These are phyloP conservation scores for Ottelia alismoides DNA, from an alignment of 106 monocot genomes.

Conservation along the genomic window DNA sequence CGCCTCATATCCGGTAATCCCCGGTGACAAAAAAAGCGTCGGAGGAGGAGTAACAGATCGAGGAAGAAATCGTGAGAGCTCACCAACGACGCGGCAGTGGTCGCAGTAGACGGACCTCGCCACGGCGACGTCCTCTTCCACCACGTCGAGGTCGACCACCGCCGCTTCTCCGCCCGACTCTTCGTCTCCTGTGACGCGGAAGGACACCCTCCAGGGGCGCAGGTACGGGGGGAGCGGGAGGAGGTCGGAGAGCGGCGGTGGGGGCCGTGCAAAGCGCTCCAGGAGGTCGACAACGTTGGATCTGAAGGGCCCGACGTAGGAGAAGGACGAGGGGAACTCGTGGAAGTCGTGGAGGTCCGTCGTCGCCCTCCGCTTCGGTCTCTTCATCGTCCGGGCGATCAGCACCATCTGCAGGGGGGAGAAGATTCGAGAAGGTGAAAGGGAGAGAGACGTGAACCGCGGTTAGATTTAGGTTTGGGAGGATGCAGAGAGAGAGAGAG, in stretches of 20 bases:
- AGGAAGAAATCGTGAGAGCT: too few relatives aligned
- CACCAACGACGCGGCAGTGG: conserved; percentile 93
- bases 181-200: neutral
- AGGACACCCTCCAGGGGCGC: conserved; percentile 12
- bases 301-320: conserved; percentile 46
- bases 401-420: neutral
- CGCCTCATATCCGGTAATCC: too few relatives aligned
- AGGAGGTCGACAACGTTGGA: conserved; percentile 47
- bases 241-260: conserved; percentile 15
- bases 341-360: conserved; percentile 51
- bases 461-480: conserved; percentile 7
- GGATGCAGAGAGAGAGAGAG: neutral
- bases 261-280: conserved; percentile 26
- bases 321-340: conserved; percentile 17
- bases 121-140: conserved; percentile 69
- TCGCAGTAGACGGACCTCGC: conserved; percentile 80
- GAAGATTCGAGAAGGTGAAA: neutral
- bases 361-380: conserved; percentile 51
- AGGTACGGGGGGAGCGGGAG: conserved; percentile 7
- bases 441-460: neutral
- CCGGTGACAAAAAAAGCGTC: too few relatives aligned
- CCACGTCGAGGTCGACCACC: conserved; percentile 56
- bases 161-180: neutral
- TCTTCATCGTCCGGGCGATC: conserved; percentile 19
- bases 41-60: too few relatives aligned